Percentiles rank a stretch among this genome's conserved stretches.
These are phyloP conservation scores for Amanita pseudoporphyria DNA, from an alignment of 768 basidiomycete species.

Conservation along the genomic window DNA sequence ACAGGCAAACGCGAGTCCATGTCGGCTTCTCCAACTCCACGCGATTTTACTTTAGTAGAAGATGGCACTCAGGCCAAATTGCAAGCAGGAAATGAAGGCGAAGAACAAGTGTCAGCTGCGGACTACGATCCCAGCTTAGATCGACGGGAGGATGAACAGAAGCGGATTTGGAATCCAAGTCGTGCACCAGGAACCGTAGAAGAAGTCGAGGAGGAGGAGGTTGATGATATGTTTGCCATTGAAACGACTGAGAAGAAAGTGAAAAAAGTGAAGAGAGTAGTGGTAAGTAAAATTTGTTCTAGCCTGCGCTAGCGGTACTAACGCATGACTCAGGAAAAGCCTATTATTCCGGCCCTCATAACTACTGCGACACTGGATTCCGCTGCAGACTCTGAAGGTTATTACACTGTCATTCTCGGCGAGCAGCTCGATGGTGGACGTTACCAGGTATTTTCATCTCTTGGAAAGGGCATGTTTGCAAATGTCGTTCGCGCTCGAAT, in stretches of 20 bases:
- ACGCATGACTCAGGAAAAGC: conserved; percentile 25
- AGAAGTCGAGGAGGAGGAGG: conserved; percentile 62
- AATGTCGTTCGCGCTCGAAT: conserved; percentile 89
- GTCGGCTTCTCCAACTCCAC: conserved; percentile 50
- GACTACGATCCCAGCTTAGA: conserved; percentile 82
- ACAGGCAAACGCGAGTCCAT: conserved; percentile 42
- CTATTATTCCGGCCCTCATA: conserved; percentile 51
- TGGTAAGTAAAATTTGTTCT: conserved; percentile 26
- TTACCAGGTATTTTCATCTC: conserved; percentile 88
- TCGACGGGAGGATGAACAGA: conserved; percentile 74
- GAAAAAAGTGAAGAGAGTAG: conserved; percentile 46
- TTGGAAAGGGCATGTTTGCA: conserved; percentile 99
- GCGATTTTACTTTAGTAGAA: conserved; percentile 53
- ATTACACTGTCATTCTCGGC: conserved; percentile 89
- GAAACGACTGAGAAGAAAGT: conserved; percentile 39
- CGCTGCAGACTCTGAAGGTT: conserved; percentile 90
- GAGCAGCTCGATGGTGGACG: conserved; percentile 88
- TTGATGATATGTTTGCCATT: conserved; percentile 95
- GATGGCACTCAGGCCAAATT: conserved; percentile 36
- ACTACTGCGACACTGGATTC: conserved; percentile 72
- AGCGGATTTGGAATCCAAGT: conserved; percentile 41
- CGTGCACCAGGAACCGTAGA: conserved; percentile 34
- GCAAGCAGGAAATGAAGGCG: conserved; percentile 32
- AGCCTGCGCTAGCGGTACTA: not conserved
- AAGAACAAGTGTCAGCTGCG: conserved; percentile 79